These are phyloP conservation scores for Globisporangium recalcitrans DNA, from an alignment of 352 stramenopile species.

Conservation along the genomic window DNA sequence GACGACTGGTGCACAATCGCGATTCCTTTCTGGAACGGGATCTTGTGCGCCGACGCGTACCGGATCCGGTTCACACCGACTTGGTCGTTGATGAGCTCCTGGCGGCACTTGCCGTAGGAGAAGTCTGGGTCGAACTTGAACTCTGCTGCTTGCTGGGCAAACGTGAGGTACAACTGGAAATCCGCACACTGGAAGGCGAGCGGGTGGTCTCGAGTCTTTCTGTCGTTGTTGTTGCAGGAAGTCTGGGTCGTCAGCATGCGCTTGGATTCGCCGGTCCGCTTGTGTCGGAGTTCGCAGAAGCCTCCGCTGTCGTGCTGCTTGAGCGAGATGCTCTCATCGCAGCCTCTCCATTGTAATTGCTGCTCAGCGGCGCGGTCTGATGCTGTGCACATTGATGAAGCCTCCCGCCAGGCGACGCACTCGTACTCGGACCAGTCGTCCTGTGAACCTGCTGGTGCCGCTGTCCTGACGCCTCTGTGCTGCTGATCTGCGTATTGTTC, in stretches of 20 bases:
- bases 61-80: neutral
- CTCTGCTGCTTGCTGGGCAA: constrained; percentile 22
- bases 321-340: neutral
- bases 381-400: neutral
- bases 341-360: neutral
- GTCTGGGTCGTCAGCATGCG: neutral
- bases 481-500: neutral
- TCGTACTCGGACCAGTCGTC: neutral
- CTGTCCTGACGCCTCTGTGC: neutral
- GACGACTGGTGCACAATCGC: constrained; percentile 30
- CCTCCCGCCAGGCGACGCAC: neutral
- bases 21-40: constrained; percentile 29
- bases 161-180: constrained; percentile 30
- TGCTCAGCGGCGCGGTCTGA: neutral
- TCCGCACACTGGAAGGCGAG: constrained; percentile 29
- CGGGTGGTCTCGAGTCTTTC: no score
- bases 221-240: neutral
- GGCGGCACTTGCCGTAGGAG: constrained; percentile 20
- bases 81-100: constrained; percentile 24
- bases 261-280: neutral
- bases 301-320: neutral
- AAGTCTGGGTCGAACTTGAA: constrained; percentile 38
- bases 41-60: constrained; percentile 24
- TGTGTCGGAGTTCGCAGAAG: neutral
- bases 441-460: no score